These are phyloP conservation scores for Psidium guajava DNA, from an alignment of 345 rosid species.

Conservation along the genomic window DNA sequence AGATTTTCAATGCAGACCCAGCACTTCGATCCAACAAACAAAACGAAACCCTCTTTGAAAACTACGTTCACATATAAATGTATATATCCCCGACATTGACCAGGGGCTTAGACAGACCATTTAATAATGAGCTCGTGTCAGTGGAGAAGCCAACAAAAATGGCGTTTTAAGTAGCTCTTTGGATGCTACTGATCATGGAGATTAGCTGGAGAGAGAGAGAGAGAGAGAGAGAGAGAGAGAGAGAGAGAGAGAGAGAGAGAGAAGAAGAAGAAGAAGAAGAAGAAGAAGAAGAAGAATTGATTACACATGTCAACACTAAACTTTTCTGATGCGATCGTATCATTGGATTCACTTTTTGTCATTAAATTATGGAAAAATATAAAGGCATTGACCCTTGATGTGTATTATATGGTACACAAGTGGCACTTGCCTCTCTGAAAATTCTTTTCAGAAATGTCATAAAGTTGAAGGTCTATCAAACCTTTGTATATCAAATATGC, in stretches of 20 bases:
- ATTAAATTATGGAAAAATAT: background rate
- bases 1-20: background rate
- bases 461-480: background rate
- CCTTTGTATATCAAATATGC: background rate
- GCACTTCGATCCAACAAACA: background rate
- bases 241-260: background rate
- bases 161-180: background rate
- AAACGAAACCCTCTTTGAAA: background rate
- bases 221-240: background rate
- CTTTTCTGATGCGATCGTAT: constrained; percentile 1
- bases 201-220: background rate
- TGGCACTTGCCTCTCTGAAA: background rate
- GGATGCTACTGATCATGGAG: background rate
- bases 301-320: background rate
- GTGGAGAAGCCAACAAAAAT: background rate
- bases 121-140: background rate
- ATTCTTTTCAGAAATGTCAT: background rate
- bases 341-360: background rate
- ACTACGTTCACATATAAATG: background rate
- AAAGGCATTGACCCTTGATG: background rate
- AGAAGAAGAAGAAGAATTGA: background rate
- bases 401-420: background rate
- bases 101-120: background rate
- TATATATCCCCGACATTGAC: background rate
- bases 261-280: no score